Evolutionary conservation across 2,329 filamentous ascomycete genomes (phyloP), one percentile per base, ranked within the genome.

Genomic region (Mycosphaerella arachidis): DNA sequence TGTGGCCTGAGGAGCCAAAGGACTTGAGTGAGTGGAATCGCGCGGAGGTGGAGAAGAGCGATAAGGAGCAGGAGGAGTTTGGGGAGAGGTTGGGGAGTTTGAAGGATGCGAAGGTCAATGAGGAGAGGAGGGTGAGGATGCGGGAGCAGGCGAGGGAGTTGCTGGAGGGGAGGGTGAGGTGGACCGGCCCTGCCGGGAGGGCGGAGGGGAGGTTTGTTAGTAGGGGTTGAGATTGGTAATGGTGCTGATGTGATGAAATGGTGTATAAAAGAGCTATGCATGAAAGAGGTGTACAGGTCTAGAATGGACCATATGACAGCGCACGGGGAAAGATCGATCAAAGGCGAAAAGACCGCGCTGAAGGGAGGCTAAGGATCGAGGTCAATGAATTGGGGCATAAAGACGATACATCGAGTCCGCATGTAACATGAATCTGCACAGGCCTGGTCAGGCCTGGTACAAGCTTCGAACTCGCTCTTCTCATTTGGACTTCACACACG

Each of bases 1-100:
- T 90, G 58, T 97, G 91, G 89, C 94, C 94, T 0, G 82, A 86
- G 65, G 75, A 80, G 66, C 89, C 91, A 4, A 75, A 80, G 65
- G 82, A 80, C 59, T 76, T 79, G 73, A 92, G 78, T 59, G 81
- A 79, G 27, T 74, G 71, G 72, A 69, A 69, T 50, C 65, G 64
- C 57, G 67, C 70, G 35, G 68, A 70, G 43, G 57, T 64, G 43
- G 53, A 67, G 45, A 56, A 57, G 12, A 58, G 62, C 46, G 70
- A 68, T 54, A 63, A 73, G 63, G 74, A 78, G 59, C 74, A 79
- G 46, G 71, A 78, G 67, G 68, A 71, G 48, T 63, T 76, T 48
- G 66, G 74, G 57, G 70, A 76, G 60, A 66, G 68, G 58, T 61
- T 71, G 59, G 71, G 74, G 51, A 68, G 72, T 56, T 66, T 67